These are phyloP conservation scores for Citrus australasica DNA, from an alignment of 345 rosid genomes.

Conservation along the genomic window DNA sequence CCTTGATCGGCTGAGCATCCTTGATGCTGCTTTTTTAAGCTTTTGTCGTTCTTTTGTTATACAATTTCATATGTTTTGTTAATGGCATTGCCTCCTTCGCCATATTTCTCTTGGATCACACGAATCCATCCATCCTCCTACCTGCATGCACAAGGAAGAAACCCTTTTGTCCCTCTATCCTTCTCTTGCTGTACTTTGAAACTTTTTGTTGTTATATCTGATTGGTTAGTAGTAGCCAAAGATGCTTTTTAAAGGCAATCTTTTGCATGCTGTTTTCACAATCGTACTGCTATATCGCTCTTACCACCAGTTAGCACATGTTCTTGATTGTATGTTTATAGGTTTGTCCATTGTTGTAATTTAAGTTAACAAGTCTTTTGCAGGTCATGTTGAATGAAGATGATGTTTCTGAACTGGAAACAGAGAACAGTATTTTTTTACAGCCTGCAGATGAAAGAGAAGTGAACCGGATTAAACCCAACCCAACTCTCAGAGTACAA, in stretches of 20 bases:
- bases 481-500: constrained; percentile 56
- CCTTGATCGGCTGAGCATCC: background rate
- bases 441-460: constrained; percentile 57
- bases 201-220: background rate
- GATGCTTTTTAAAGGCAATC: background rate
- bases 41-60: background rate
- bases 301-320: background rate
- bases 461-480: constrained; percentile 73
- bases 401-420: constrained; percentile 59
- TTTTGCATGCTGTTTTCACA: background rate
- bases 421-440: constrained; percentile 54
- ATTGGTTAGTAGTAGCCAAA: background rate
- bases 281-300: background rate
- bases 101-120: background rate
- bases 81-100: background rate
- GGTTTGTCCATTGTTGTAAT: background rate
- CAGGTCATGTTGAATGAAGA: constrained; percentile 85
- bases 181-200: background rate
- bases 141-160: background rate
- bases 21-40: background rate
- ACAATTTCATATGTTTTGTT: background rate
- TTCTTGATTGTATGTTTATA: background rate
- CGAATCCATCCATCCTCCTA: background rate
- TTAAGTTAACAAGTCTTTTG: background rate
- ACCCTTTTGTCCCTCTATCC: background rate